Evolutionary conservation across 192 early-diverging fungal genomes (phyloP), one percentile per base, ranked within the genome.

Genomic region (Coemansia erecta): DNA sequence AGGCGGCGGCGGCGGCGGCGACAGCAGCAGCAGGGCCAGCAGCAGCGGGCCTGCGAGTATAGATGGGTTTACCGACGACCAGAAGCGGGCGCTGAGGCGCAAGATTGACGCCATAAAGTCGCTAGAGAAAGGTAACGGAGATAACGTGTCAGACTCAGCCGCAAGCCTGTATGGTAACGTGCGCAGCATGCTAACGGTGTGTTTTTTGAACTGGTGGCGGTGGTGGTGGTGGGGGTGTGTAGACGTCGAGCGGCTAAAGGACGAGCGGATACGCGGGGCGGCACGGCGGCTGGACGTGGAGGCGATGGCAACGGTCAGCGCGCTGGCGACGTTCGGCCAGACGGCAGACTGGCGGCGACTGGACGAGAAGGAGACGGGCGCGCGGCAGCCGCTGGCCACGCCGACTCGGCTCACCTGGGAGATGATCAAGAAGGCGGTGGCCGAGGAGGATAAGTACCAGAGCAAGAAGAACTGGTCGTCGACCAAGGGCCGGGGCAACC

Each of bases 401-500:
- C 60, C 68, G 18, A 64, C 68, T 28, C 56, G 56, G 39, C 63
- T 80, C 42, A 70, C 71, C 13, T 80, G 77, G 77, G 77, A 73
- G 6, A 61, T 68, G 77, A 51, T 80, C 22, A 80, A 80, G 68
- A 73, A 74, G 61, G 72, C 71, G 9, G 77, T 80, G 18, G 77
- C 64, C 10, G 77, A 80, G 46, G 77, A 80, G 31, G 77, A 80
- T 49, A 80, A 80, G 63, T 80, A 80, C 72, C 77, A 80, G 77
- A 80, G 77, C 68, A 80, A 80, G 56, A 80, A 80, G 63, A 80
- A 80, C 61, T 80, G 77, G 77, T 80, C 77, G 50, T 80, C 77
- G 28, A 80, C 77, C 18, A 80, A 80, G 58, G 77, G 77, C 14
- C 67, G 72, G 4, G 77, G 77, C 53, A 80, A 80, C 64, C 66